These are phyloP conservation scores for Neonectria sp. DNA, from an alignment of 2,329 filamentous ascomycete species.

Conservation along the genomic window DNA sequence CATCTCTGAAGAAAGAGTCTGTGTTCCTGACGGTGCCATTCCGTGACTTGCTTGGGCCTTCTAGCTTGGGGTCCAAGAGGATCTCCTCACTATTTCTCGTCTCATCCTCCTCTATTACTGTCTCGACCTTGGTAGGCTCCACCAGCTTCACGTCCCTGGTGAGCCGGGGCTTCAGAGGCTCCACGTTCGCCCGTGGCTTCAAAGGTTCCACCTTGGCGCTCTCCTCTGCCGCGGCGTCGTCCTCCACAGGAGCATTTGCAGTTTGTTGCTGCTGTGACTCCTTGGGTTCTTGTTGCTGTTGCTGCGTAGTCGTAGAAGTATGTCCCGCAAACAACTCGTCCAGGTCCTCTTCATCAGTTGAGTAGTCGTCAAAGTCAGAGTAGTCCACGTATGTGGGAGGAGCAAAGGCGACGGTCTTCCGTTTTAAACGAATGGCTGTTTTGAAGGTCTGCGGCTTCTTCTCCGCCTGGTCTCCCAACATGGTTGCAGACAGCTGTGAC, in stretches of 20 bases:
- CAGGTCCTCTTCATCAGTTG: conserved; percentile 77
- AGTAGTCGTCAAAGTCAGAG: conserved; percentile 89
- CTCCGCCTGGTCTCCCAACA: conserved; percentile 76
- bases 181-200: conserved; percentile 69
- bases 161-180: conserved; percentile 66
- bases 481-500: conserved; percentile 70
- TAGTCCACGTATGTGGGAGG: conserved; percentile 91
- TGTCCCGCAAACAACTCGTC: conserved; percentile 61
- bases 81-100: conserved; percentile 75
- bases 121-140: conserved; percentile 52
- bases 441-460: conserved; percentile 88
- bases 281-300: conserved; percentile 51
- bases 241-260: conserved; percentile 48
- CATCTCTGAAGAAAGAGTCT: conserved; percentile 98
- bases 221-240: conserved; percentile 62
- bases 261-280: conserved; percentile 49
- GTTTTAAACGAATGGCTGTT: conserved; percentile 82
- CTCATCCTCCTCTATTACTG: conserved; percentile 54
- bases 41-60: conserved; percentile 75
- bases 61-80: conserved; percentile 69
- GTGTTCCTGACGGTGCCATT: conserved; percentile 92
- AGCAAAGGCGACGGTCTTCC: conserved; percentile 89
- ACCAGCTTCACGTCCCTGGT: conserved; percentile 58
- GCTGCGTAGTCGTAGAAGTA: conserved; percentile 44
- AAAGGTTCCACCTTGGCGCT: conserved; percentile 70